Evolutionary conservation across 805 yeast species (phyloP).

Genomic region (Lipomyces yamanashiensis): DNA sequence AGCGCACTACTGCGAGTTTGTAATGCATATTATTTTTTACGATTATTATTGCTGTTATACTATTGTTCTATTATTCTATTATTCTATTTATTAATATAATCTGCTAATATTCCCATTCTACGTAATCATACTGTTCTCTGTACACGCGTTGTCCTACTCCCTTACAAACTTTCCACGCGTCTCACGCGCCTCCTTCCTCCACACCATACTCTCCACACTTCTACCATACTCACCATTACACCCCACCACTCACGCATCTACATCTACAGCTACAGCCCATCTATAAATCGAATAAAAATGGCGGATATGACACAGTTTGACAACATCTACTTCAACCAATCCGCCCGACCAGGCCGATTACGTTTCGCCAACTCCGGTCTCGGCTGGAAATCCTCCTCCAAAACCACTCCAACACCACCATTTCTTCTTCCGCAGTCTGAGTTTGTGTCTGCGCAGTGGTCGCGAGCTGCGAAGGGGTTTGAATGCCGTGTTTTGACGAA

Average conservation of each 20-base stretch:
- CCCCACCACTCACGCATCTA: background rate
- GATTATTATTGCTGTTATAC: no score
- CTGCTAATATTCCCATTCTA: no score
- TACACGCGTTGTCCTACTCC: no score
- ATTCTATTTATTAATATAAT: no score
- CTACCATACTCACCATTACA: no score
- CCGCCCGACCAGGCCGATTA: constrained; percentile 81
- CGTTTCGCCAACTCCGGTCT: constrained; percentile 96
- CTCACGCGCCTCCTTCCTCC: no score
- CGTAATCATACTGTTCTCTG: no score
- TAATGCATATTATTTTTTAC: no score
- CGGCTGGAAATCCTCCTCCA: constrained; percentile 82
- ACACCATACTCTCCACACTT: no score
- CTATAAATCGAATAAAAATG: constrained; percentile 18
- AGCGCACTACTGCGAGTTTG: background rate
- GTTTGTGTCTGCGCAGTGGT: constrained; percentile 81
- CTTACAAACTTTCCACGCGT: no score
- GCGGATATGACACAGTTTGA: constrained; percentile 67
- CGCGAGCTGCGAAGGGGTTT: constrained; percentile 89
- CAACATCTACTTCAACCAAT: constrained; percentile 85
- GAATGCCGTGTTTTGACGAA: constrained; percentile 89
- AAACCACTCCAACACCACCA: constrained; percentile 55
- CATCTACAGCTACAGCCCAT: background rate
- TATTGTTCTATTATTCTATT: no score
- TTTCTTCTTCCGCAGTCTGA: constrained; percentile 87